phyloP scores from a whole-genome alignment of 768 basidiomycete genomes.

The Suillus decipiens region DNA sequence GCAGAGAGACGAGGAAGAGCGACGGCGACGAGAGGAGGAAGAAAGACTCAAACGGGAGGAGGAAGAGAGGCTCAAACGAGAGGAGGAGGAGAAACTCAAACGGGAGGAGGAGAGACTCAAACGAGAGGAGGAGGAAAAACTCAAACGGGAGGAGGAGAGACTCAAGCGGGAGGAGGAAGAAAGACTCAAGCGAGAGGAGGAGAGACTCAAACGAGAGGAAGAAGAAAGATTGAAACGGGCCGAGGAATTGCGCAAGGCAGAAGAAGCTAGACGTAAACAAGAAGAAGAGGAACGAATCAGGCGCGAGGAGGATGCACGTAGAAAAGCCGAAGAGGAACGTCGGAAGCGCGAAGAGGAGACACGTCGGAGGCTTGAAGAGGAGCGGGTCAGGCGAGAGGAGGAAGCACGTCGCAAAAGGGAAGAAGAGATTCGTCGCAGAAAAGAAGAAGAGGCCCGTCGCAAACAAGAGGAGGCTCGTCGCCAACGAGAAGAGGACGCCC shows the following conservation, averaged over 20 bases:
- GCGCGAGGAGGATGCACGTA: constrained; percentile 27
- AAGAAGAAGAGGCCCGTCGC: constrained; percentile 44
- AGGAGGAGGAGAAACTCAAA: constrained; percentile 19
- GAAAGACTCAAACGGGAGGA: constrained; percentile 14
- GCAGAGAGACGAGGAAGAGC: constrained; percentile 19
- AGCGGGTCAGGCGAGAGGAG: constrained; percentile 35
- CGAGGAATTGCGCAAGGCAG: constrained; percentile 27
- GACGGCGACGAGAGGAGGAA: constrained; percentile 43
- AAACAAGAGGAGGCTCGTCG: constrained; percentile 38
- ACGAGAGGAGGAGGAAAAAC: too few relatives aligned
- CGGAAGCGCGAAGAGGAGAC: constrained; percentile 44
- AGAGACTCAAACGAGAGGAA: constrained; percentile 30
- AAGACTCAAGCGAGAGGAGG: not conserved
- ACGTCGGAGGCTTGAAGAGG: constrained; percentile 34
- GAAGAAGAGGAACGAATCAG: constrained; percentile 40
- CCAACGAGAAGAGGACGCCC: constrained; percentile 34
- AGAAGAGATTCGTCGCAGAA: constrained; percentile 39
- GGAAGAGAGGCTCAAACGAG: too few relatives aligned
- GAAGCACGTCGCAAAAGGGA: constrained; percentile 50
- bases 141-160: constrained; percentile 17
- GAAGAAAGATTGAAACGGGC: constrained; percentile 41
- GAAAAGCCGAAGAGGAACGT: constrained; percentile 30
- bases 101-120: not conserved
- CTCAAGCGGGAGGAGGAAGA: not conserved
- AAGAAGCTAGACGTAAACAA: constrained; percentile 24